Conservation (phyloP, 352 stramenopile genomes). For the Globisporangium abappressorium region DNA sequence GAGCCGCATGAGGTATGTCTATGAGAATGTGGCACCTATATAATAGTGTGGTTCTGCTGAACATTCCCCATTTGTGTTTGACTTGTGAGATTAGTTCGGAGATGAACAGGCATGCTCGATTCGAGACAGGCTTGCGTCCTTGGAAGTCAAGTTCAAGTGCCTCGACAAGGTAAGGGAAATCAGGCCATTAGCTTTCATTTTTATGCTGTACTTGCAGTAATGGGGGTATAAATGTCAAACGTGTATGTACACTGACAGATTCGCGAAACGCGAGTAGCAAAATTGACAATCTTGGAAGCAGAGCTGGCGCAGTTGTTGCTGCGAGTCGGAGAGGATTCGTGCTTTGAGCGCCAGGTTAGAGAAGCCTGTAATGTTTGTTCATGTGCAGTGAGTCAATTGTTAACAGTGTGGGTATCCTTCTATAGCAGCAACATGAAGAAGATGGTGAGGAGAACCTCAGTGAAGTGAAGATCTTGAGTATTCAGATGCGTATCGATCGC, state of each 20-base stretch:
- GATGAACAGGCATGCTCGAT: conserved; percentile 14
- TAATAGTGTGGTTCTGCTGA: not conserved
- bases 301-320: conserved; percentile 2
- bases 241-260: conserved; percentile 9
- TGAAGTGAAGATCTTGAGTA: conserved; percentile 7
- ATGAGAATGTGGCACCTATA: not conserved
- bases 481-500: conserved; percentile 6
- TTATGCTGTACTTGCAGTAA: not conserved
- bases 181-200: too few relatives aligned
- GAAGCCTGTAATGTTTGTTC: not conserved
- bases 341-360: not conserved
- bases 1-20: conserved; percentile 19
- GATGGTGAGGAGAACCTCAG: conserved; percentile 14
- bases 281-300: not conserved
- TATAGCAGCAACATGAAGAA: not conserved
- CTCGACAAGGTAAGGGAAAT: conserved; percentile 27
- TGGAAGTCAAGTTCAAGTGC: conserved; percentile 41
- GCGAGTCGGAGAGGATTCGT: not conserved
- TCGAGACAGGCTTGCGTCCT: conserved; percentile 28
- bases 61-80: not conserved
- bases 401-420: not conserved
- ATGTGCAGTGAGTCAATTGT: not conserved
- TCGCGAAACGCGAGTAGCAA: not conserved
- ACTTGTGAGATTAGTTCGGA: conserved; percentile 9
- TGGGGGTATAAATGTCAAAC: not conserved